Evolutionary conservation across 805 yeast species (phyloP).

Genomic region (Lipomyces anomalus): DNA sequence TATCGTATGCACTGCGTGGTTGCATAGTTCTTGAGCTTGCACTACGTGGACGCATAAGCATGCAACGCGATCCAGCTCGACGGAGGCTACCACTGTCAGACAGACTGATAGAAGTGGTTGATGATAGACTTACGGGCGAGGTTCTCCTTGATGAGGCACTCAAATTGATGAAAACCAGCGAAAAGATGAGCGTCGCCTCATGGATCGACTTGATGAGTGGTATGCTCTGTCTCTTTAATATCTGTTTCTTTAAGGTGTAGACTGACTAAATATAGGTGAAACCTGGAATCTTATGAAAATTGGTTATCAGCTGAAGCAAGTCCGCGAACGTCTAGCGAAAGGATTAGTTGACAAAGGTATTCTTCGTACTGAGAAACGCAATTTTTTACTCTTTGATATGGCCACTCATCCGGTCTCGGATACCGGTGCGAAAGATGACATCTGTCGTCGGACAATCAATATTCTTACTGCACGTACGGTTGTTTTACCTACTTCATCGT

Average conservation of each 20-base stretch:
- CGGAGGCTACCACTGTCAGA: constrained; percentile 83
- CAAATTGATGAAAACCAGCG: constrained; percentile 80
- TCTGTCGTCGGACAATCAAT: constrained; percentile 64
- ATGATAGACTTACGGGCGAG: constrained; percentile 86
- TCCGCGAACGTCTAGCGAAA: constrained; percentile 90
- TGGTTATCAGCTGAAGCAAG: constrained; percentile 93
- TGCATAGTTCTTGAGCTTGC: constrained; percentile 90
- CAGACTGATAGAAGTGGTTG: constrained; percentile 79
- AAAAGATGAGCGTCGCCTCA: constrained; percentile 68
- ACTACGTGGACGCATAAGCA: constrained; percentile 77
- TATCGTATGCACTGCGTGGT: constrained; percentile 92
- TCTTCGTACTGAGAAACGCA: constrained; percentile 90
- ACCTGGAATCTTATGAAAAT: constrained; percentile 96
- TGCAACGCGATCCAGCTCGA: constrained; percentile 88
- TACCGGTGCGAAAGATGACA: constrained; percentile 71
- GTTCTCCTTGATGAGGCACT: constrained; percentile 90
- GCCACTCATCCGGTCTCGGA: constrained; percentile 97
- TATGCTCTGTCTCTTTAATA: no score
- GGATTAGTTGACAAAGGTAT: constrained; percentile 97
- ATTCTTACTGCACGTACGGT: constrained; percentile 69
- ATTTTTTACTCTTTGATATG: constrained; percentile 93
- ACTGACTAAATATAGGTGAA: no score
- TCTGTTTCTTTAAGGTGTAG: constrained; percentile 29
- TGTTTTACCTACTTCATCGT: constrained; percentile 41
- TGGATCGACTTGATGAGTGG: constrained; percentile 94